Conservation (phyloP, 2,329 filamentous ascomycete genomes). For the Pezicula radicicola region DNA sequence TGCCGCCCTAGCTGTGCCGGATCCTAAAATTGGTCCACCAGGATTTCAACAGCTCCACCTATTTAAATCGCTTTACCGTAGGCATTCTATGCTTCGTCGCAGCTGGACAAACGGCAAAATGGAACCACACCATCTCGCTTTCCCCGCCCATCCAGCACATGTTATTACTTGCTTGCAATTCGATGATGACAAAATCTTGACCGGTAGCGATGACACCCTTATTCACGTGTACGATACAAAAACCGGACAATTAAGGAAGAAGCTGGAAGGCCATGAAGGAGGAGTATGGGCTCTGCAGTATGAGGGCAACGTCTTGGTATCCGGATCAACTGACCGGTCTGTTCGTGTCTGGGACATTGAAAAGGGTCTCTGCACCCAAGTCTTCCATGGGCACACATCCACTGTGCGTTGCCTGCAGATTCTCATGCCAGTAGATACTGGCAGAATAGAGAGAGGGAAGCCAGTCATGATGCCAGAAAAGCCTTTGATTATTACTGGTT, state of each 20-base stretch:
- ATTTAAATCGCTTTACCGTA: conserved; percentile 93
- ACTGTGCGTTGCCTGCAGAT: conserved; percentile 96
- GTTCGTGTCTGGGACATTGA: conserved; percentile 99
- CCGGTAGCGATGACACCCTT: conserved; percentile 93
- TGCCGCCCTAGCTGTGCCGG: conserved; percentile 77
- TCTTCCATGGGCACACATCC: conserved; percentile 96
- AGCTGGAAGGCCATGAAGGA: conserved; percentile 89
- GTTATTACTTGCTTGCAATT: conserved; percentile 98
- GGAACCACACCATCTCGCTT: conserved; percentile 88
- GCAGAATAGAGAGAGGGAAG: conserved; percentile 66
- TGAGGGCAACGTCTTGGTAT: conserved; percentile 90
- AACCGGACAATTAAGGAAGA: conserved; percentile 79
- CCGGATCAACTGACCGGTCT: conserved; percentile 91
- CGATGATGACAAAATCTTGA: conserved; percentile 96
- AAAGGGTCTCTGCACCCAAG: conserved; percentile 85
- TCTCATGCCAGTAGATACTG: conserved; percentile 78
- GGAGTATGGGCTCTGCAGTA: conserved; percentile 98
- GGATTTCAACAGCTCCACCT: conserved; percentile 82
- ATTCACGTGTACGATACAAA: conserved; percentile 99
- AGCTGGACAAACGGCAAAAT: conserved; percentile 88
- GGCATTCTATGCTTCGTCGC: conserved; percentile 84
- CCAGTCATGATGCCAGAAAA: conserved; percentile 89
- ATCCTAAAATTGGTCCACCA: conserved; percentile 75
- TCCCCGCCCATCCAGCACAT: conserved; percentile 92
- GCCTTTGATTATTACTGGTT: conserved; percentile 95